Conservation (phyloP, 148 eudicot genomes). For the Silene conica region DNA sequence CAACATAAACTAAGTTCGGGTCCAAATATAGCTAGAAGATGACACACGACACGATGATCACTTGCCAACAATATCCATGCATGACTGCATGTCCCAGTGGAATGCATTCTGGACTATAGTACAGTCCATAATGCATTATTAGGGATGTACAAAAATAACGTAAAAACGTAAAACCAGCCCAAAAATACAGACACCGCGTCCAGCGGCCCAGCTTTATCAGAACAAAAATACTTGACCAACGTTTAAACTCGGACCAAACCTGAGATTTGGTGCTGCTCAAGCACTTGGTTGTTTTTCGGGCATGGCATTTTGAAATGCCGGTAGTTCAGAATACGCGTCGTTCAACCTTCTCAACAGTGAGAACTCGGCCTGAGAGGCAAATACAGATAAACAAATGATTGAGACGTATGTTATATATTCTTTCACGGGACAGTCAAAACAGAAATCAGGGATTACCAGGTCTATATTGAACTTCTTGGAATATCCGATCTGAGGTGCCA, state of each 20-base stretch:
- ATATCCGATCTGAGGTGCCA: constrained; percentile 74
- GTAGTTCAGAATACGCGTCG: constrained; percentile 53
- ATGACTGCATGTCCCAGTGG: too few species aligned
- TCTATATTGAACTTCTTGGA: constrained; percentile 52
- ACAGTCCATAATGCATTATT: too few species aligned
- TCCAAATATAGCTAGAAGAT: too few species aligned
- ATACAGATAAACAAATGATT: not conserved
- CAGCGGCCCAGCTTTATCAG: too few species aligned
- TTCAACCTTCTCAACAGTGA: constrained; percentile 53
- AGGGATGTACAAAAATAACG: too few species aligned
- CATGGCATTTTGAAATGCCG: constrained; percentile 62
- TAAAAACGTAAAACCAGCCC: too few species aligned
- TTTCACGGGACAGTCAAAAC: not conserved
- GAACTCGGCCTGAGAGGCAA: constrained; percentile 48
- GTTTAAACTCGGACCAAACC: constrained; percentile 9
- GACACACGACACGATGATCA: too few species aligned
- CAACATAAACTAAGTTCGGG: too few species aligned
- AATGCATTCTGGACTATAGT: too few species aligned
- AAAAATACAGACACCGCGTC: too few species aligned
- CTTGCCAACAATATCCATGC: too few species aligned
- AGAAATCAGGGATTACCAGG: constrained; percentile 41
- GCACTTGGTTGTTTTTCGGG: constrained; percentile 81
- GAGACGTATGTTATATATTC: not conserved
- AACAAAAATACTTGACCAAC: too few species aligned
- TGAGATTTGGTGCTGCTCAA: constrained; percentile 16